Evolutionary conservation across 2,329 filamentous ascomycete genomes (phyloP), one percentile per base, ranked within the genome.

Genomic region (Stagonosporopsis vannaccii): DNA sequence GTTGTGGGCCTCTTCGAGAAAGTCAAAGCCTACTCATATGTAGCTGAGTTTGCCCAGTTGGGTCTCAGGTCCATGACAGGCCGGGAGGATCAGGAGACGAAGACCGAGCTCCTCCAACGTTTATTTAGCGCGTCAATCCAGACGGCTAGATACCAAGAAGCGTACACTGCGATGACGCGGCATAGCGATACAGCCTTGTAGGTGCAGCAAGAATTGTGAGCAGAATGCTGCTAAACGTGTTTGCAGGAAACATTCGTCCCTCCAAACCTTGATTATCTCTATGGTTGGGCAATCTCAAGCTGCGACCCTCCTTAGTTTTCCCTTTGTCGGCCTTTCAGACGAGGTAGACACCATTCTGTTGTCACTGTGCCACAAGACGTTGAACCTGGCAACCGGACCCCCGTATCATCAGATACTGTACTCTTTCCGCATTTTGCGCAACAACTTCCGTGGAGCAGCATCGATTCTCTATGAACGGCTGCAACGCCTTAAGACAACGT

Each of bases 381-480:
- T 86, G 39, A 89, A 91, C 52, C 84, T 91, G 33, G 81, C 78
- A 25, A 76, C 74, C 30, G 77, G 77, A 9, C 84, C 87, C 0
- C 90, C 91, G 3, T 96, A 93, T 71, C 91, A 95, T 71, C 90
- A 94, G 68, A 89, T 97, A 53, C 85, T 98, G 43, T 97, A 97
- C 74, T 88, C 93, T 3, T 97, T 94, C 86, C 87, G 95, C 47
- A 89, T 97, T 63, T 87, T 87, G 60, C 89, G 89, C 63, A 87
- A 87, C 68, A 91, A 98, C 78, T 96, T 92, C 81, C 90, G 94
- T 40, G 95, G 94, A 46, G 87, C 86, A 2, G 84, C 86, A 1
- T 80, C 83, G 36, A 79, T 85, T 12, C 77, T 86, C 2, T 82
- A 85, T 61, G 81, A 83, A 48, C 81, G 83, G 17, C 77, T 87